phyloP scores from a whole-genome alignment of 2,329 filamentous ascomycete species.

The Dactylellina parvicollis region DNA sequence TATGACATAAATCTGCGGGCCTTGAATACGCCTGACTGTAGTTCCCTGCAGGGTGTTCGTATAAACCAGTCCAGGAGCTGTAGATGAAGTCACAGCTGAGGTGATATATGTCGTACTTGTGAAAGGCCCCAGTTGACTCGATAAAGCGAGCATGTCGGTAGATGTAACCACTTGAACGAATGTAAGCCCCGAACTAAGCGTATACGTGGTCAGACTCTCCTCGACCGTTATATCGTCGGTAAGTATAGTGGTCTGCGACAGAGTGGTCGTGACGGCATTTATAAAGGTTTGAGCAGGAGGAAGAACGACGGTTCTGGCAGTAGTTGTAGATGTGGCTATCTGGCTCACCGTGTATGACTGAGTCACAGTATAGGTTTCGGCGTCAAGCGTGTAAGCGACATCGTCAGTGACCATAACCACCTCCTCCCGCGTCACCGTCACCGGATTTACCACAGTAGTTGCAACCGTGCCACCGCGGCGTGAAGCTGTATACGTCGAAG shows the following conservation, averaged over 20 bases:
- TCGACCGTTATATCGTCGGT: constrained; percentile 15
- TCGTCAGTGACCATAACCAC: constrained; percentile 25
- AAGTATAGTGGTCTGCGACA: not conserved
- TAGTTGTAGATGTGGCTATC: constrained; percentile 13
- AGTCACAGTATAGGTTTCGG: constrained; percentile 12
- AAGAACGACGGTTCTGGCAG: not conserved
- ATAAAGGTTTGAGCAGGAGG: not conserved
- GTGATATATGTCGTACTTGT: not conserved
- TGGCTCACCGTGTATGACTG: constrained; percentile 10
- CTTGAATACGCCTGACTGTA: not conserved
- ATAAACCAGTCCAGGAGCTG: not conserved
- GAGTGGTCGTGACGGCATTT: constrained; percentile 21
- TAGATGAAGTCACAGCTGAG: not conserved
- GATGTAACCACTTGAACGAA: not conserved
- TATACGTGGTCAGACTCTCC: constrained; percentile 6
- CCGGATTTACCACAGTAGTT: too few relatives aligned
- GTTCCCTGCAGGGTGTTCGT: not conserved
- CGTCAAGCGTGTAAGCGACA: constrained; percentile 11
- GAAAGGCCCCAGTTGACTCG: not conserved
- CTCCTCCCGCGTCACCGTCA: constrained; percentile 7
- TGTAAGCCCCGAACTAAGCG: constrained; percentile 15
- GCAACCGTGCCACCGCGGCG: too few relatives aligned
- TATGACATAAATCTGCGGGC: constrained; percentile 6
- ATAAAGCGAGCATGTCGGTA: not conserved
- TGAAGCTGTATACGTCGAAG: too few relatives aligned